Evolutionary conservation across 1,284 basidiomycete species (phyloP).

Genomic region (Cryptococcus depauperatus): DNA sequence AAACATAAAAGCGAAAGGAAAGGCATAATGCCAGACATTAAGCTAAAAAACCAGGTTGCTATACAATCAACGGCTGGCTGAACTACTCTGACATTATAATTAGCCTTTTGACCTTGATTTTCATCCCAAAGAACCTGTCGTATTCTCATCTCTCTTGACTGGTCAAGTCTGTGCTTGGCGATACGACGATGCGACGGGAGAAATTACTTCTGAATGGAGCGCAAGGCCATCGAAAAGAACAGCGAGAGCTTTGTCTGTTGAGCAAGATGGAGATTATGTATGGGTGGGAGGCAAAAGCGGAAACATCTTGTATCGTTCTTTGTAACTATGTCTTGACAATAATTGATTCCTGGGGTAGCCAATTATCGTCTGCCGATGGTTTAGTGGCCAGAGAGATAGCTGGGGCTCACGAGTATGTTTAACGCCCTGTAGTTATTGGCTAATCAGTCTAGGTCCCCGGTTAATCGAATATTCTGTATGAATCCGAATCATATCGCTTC

Average conservation of each 20-base stretch:
- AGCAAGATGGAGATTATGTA: slow-evolving; percentile 57
- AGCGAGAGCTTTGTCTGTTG: slow-evolving; percentile 62
- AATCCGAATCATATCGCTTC: slow-evolving; percentile 65
- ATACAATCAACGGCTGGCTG: background rate
- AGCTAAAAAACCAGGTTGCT: slow-evolving; percentile 40
- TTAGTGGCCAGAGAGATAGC: slow-evolving; percentile 53
- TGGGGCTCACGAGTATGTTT: slow-evolving; percentile 70
- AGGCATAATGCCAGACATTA: slow-evolving; percentile 44
- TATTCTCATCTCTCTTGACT: slow-evolving; percentile 71
- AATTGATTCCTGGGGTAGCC: slow-evolving; percentile 15
- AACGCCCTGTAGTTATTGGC: slow-evolving; percentile 10
- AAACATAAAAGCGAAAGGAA: no score
- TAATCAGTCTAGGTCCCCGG: slow-evolving; percentile 58
- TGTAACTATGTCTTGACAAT: background rate
- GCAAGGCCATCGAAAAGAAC: slow-evolving; percentile 51
- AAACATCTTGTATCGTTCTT: slow-evolving; percentile 58
- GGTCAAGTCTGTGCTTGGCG: slow-evolving; percentile 72
- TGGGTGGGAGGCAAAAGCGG: slow-evolving; percentile 81
- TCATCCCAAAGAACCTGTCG: slow-evolving; percentile 60
- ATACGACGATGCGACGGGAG: slow-evolving; percentile 55
- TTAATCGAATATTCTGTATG: slow-evolving; percentile 70
- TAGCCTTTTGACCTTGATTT: slow-evolving; percentile 87
- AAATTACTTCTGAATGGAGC: slow-evolving; percentile 34
- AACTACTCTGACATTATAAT: background rate
- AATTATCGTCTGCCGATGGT: slow-evolving; percentile 50